Conservation (phyloP, 225 moss, liverwort and hornwort species). For the Asterella californica region DNA sequence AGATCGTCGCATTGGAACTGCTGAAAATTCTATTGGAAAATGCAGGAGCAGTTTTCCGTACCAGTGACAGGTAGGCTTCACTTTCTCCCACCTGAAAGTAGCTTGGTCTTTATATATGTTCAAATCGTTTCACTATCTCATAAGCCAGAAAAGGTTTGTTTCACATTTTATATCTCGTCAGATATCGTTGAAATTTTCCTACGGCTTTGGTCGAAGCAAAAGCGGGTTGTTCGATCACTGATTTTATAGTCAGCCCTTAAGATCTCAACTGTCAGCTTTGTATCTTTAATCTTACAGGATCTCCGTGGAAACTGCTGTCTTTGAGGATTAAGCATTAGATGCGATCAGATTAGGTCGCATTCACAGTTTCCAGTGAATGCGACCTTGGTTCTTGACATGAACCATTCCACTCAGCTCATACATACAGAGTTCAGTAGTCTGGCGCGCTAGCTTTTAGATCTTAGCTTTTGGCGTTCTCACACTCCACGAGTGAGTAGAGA, state of each 20-base stretch:
- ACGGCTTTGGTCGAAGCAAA: background rate
- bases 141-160: background rate
- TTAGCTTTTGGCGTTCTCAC: background rate
- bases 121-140: too few relatives aligned
- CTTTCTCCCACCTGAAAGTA: background rate
- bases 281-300: background rate
- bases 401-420: background rate
- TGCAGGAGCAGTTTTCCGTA: slow-evolving; percentile 95
- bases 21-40: slow-evolving; percentile 96
- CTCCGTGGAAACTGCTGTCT: background rate
- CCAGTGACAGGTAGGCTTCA: slow-evolving; percentile 83
- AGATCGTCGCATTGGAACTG: slow-evolving; percentile 89
- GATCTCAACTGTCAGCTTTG: background rate
- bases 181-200: background rate
- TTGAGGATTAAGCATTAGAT: background rate
- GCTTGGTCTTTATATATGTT: too few relatives aligned
- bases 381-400: background rate
- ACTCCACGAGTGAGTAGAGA: background rate
- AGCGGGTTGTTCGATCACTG: background rate
- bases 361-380: too few relatives aligned
- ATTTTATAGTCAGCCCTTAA: background rate
- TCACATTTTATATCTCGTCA: background rate
- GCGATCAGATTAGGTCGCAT: too few relatives aligned
- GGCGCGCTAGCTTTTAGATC: background rate
- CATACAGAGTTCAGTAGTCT: too few relatives aligned